These are phyloP conservation scores for Colletotrichum sp. DNA, from an alignment of 2,329 filamentous ascomycete genomes.

Conservation along the genomic window DNA sequence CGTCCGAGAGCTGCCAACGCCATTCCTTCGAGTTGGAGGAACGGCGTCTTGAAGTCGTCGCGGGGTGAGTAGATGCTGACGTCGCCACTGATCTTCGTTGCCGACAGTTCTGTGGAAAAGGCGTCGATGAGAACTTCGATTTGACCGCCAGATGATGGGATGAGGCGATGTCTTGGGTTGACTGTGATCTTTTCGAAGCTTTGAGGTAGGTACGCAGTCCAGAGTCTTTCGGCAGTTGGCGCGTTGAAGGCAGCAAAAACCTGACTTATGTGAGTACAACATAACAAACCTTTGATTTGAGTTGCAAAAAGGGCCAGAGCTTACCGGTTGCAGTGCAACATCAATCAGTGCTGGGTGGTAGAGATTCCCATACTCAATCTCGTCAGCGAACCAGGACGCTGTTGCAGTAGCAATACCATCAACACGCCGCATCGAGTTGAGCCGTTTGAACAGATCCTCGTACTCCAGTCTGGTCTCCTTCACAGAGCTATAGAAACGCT, in stretches of 20 bases:
- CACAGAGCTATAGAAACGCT: neutral
- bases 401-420: neutral
- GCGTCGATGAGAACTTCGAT: neutral
- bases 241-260: neutral
- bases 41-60: neutral
- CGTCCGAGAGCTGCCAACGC: neutral
- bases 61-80: neutral
- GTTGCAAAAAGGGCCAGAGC: neutral
- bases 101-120: neutral
- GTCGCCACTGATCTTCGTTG: neutral
- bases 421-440: neutral
- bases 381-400: neutral
- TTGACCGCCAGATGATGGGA: neutral
- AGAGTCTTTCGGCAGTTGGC: neutral
- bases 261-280: neutral
- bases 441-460: neutral
- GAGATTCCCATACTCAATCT: neutral
- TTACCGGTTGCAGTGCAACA: neutral
- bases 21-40: neutral
- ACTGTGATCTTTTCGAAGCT: neutral
- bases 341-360: neutral
- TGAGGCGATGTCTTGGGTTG: neutral
- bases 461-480: neutral
- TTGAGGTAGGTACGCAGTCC: neutral
- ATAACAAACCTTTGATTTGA: too few relatives aligned